A percentile compares a stretch with the other conserved stretches of the same genome.
Conservation (phyloP, 2,329 filamentous ascomycete genomes). For the Podosphaera aphanis region DNA sequence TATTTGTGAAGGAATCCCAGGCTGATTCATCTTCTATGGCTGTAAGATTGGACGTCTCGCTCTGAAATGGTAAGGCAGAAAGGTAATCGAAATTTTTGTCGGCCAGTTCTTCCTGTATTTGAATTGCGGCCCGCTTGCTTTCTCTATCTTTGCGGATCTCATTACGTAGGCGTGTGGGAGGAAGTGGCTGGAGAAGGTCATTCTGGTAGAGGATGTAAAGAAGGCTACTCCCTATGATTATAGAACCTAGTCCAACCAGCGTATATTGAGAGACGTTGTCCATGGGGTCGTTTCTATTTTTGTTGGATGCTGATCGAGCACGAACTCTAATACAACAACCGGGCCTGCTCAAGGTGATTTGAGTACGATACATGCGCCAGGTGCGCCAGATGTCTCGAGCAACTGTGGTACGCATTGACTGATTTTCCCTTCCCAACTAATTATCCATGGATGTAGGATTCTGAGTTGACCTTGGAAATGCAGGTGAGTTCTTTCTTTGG, state of each 20-base stretch:
- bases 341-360: neutral
- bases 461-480: neutral
- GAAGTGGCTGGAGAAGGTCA: conserved; percentile 14
- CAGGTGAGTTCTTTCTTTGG: neutral
- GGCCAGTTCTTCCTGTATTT: conserved; percentile 8
- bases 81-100: conserved; percentile 10
- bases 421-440: neutral
- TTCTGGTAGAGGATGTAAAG: conserved; percentile 15
- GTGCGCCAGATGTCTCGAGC: neutral
- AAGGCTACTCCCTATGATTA: conserved; percentile 9
- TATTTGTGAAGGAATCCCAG: conserved; percentile 13
- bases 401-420: neutral
- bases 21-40: conserved; percentile 10
- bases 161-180: conserved; percentile 11
- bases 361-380: neutral
- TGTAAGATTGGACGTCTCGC: conserved; percentile 3
- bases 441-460: neutral
- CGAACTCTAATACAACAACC: neutral
- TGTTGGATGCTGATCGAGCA: neutral
- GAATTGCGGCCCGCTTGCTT: conserved; percentile 4
- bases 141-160: conserved; percentile 8
- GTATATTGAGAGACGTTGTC: conserved; percentile 3
- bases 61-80: conserved; percentile 10
- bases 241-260: conserved; percentile 9
- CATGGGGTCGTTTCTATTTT: neutral